A percentile compares a stretch with the other conserved stretches of the same genome.
Conservation (phyloP, 768 basidiomycete species). For the Chalciporus piperatus region DNA sequence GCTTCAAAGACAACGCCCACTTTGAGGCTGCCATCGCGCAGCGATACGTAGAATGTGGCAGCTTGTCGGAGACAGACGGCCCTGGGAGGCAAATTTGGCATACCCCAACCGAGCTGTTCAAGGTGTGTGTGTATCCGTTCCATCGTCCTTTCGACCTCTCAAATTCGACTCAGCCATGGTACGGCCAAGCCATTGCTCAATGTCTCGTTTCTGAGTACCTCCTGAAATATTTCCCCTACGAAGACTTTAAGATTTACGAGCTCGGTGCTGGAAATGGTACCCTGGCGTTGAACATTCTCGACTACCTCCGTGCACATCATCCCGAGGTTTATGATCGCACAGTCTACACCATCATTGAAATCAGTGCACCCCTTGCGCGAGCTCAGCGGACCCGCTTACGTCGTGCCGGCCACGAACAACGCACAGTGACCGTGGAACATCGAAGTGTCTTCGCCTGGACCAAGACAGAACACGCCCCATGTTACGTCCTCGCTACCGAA, state of each 20-base stretch:
- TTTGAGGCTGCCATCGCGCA: conserved; percentile 82
- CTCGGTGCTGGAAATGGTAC: conserved; percentile 98
- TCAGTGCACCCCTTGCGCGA: conserved; percentile 73
- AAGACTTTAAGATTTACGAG: conserved; percentile 95
- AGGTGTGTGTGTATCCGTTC: conserved; percentile 48
- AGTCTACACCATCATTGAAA: conserved; percentile 92
- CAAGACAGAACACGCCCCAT: conserved; percentile 70
- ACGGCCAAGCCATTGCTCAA: conserved; percentile 85
- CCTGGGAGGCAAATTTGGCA: conserved; percentile 95
- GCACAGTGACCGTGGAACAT: conserved; percentile 64
- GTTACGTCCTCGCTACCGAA: conserved; percentile 93
- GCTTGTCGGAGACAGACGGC: conserved; percentile 53
- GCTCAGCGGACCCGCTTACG: conserved; percentile 68
- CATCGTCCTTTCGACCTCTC: conserved; percentile 3
- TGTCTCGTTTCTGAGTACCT: conserved; percentile 91
- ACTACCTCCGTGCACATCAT: conserved; percentile 70
- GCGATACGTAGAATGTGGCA: conserved; percentile 71
- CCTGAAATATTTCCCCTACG: conserved; percentile 92
- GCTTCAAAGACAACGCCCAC: conserved; percentile 62
- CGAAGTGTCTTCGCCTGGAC: conserved; percentile 88
- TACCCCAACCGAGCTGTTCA: conserved; percentile 96
- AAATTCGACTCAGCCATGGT: conserved; percentile 70
- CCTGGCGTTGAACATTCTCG: conserved; percentile 83
- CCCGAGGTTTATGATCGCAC: conserved; percentile 94
- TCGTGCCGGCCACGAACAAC: conserved; percentile 30